These are phyloP conservation scores for Lasiosphaeria hispida DNA, from an alignment of 495 filamentous ascomycete species.

Conservation along the genomic window DNA sequence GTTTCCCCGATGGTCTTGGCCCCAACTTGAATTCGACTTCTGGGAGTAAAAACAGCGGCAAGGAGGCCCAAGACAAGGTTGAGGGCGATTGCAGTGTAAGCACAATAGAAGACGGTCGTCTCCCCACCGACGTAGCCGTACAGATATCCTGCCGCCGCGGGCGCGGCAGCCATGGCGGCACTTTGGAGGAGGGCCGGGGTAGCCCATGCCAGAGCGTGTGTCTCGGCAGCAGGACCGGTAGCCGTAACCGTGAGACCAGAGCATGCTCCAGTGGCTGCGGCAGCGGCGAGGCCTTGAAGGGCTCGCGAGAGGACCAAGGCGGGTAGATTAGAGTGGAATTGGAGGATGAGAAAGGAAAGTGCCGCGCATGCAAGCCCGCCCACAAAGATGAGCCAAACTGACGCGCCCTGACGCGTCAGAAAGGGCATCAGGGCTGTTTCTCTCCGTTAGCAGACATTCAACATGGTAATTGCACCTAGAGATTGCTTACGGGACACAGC, in stretches of 20 bases:
- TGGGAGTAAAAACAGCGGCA: conserved; percentile 2
- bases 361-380: conserved; percentile 22
- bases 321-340: conserved; percentile 16
- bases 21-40: too few species aligned
- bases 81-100: conserved; percentile 21
- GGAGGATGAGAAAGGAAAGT: conserved; percentile 23
- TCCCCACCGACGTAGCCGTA: conserved; percentile 14
- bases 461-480: neutral
- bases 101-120: conserved; percentile 23
- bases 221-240: neutral
- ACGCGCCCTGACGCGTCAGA: conserved; percentile 15
- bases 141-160: conserved; percentile 19
- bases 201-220: conserved; percentile 12
- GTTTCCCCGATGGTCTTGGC: neutral
- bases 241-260: conserved; percentile 17
- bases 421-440: conserved; percentile 26
- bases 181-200: conserved; percentile 25
- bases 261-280: conserved; percentile 20
- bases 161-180: conserved; percentile 23
- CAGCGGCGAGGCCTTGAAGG: conserved; percentile 27
- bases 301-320: conserved; percentile 24
- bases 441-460: neutral
- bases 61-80: conserved; percentile 17
- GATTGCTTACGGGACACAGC: conserved; percentile 27
- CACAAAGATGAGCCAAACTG: conserved; percentile 13